Percentiles rank a stretch among this genome's conserved stretches.
Conservation (phyloP, 2,329 filamentous ascomycete genomes). For the Calonectria naviculata region DNA sequence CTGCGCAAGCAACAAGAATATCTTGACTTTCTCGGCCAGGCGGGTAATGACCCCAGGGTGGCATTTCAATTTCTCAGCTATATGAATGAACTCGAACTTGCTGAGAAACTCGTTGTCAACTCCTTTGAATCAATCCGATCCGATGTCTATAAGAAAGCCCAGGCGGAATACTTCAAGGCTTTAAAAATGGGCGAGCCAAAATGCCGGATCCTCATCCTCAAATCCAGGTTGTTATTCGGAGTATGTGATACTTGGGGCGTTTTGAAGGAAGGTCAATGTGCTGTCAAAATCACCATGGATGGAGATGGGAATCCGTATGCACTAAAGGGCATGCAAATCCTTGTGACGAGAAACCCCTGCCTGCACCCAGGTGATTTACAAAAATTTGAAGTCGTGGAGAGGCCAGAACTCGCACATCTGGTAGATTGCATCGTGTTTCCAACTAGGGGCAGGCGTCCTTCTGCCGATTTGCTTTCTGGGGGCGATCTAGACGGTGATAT, state of each 20-base stretch:
- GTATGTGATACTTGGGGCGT: slow-evolving; percentile 50
- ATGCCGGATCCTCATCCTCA: slow-evolving; percentile 50
- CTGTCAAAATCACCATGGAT: slow-evolving; percentile 49
- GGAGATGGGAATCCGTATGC: slow-evolving; percentile 46
- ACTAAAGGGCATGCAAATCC: slow-evolving; percentile 47
- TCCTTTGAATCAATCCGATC: slow-evolving; percentile 40
- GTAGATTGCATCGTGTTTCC: background rate
- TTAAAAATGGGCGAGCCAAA: slow-evolving; percentile 46
- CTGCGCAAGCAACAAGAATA: background rate
- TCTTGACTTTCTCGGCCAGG: background rate
- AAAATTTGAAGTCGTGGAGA: slow-evolving; percentile 52
- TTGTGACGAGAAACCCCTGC: slow-evolving; percentile 55
- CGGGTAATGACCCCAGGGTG: background rate
- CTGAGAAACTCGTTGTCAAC: slow-evolving; percentile 37
- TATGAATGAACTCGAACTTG: background rate
- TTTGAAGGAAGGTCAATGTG: slow-evolving; percentile 51
- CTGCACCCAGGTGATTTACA: slow-evolving; percentile 52
- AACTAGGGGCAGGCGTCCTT: background rate
- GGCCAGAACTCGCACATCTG: background rate
- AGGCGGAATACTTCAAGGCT: slow-evolving; percentile 43
- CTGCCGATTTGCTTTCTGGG: background rate
- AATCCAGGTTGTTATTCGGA: slow-evolving; percentile 52
- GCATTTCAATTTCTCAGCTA: background rate
- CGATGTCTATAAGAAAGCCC: slow-evolving; percentile 47
- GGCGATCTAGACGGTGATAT: background rate